These are phyloP conservation scores for Alisma plantagoaquatica DNA, from an alignment of 106 monocot genomes.

Conservation along the genomic window DNA sequence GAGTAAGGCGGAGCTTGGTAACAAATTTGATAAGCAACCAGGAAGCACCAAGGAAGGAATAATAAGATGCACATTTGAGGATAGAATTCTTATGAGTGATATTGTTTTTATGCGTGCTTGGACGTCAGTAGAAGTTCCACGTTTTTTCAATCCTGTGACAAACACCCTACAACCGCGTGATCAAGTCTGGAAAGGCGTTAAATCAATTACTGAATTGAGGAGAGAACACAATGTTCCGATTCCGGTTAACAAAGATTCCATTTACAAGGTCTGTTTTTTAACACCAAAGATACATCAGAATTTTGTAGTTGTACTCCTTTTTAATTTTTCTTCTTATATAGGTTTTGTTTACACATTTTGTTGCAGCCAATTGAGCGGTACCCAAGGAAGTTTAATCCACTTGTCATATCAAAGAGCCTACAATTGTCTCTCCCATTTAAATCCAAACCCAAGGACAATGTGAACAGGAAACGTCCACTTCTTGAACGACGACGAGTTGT, in stretches of 20 bases:
- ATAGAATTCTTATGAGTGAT: conserved; percentile 92
- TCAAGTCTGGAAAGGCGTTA: conserved; percentile 81
- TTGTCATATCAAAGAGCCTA: conserved; percentile 55
- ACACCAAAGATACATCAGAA: background rate
- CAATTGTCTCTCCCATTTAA: conserved; percentile 81
- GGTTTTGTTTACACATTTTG: background rate
- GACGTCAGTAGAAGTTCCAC: conserved; percentile 73
- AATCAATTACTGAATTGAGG: conserved; percentile 71
- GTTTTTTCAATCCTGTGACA: conserved; percentile 75
- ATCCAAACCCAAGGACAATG: conserved; percentile 71
- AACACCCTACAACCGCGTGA: conserved; percentile 58
- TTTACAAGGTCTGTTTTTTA: conserved; percentile 70
- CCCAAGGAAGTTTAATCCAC: conserved; percentile 77
- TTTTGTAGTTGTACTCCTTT: too few relatives aligned
- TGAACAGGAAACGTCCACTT: conserved; percentile 27
- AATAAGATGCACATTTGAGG: conserved; percentile 94
- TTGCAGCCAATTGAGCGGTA: conserved; percentile 77
- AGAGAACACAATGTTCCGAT: conserved; percentile 57
- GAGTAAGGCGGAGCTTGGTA: conserved; percentile 53
- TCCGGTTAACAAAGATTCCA: conserved; percentile 80
- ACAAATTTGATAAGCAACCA: conserved; percentile 34
- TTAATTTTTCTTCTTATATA: too few relatives aligned
- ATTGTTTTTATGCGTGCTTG: conserved; percentile 93
- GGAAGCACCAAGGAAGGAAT: conserved; percentile 78
- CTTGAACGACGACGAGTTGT: conserved; percentile 67